These are phyloP conservation scores for Ophiostoma ips DNA, from an alignment of 2,329 filamentous ascomycete genomes.

Conservation along the genomic window DNA sequence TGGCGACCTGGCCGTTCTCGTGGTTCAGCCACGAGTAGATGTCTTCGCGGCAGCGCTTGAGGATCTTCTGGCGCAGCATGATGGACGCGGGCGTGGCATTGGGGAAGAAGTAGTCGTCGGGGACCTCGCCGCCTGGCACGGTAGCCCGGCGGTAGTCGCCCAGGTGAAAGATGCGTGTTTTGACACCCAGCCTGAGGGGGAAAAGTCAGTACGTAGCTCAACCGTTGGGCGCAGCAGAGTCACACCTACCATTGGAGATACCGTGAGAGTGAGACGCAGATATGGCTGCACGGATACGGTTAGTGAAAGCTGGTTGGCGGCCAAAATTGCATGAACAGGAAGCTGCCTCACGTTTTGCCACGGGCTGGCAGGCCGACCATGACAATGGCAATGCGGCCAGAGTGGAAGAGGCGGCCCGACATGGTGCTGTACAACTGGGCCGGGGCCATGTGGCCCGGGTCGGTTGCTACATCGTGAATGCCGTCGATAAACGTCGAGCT, in stretches of 20 bases:
- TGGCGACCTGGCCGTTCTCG: constrained; percentile 94
- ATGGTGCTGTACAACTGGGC: constrained; percentile 97
- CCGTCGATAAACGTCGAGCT: constrained; percentile 96
- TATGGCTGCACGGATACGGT: constrained; percentile 45
- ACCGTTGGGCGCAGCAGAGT: no score
- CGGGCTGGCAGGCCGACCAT: constrained; percentile 91
- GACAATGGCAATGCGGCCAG: constrained; percentile 90
- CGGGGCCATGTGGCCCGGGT: constrained; percentile 62
- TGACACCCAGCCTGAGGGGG: constrained; percentile 69
- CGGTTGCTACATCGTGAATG: constrained; percentile 83
- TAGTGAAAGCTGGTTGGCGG: background rate
- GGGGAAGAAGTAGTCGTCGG: constrained; percentile 95
- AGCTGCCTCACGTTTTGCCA: constrained; percentile 88
- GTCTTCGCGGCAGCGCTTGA: constrained; percentile 94
- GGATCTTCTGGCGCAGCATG: constrained; percentile 88
- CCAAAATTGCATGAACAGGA: background rate
- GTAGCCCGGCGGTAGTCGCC: constrained; percentile 93
- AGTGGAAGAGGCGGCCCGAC: constrained; percentile 92
- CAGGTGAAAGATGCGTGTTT: constrained; percentile 93
- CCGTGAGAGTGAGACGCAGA: constrained; percentile 85
- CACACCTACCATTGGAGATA: constrained; percentile 69
- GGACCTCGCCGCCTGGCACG: constrained; percentile 71
- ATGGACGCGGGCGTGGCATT: constrained; percentile 86
- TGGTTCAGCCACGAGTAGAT: constrained; percentile 94
- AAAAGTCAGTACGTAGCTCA: background rate